phyloP scores from a whole-genome alignment of 2,329 filamentous ascomycete species.

The Cercospora zeae-maydis region DNA sequence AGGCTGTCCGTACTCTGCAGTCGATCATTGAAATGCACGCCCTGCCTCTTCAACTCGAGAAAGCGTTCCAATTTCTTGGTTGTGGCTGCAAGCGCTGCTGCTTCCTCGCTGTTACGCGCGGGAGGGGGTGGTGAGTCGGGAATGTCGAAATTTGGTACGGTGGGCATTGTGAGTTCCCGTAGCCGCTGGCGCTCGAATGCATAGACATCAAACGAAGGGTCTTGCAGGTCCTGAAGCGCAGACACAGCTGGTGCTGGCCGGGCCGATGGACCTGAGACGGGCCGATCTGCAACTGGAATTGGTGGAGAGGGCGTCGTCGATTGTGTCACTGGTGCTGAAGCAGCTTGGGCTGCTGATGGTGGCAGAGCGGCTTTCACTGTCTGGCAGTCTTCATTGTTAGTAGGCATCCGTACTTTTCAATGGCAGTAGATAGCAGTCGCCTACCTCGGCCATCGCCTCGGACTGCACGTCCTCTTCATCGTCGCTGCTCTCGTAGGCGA shows the following conservation, averaged over 20 bases:
- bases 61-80: slow-evolving; percentile 71
- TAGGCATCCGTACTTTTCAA: slow-evolving; percentile 44
- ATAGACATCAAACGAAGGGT: slow-evolving; percentile 58
- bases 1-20: slow-evolving; percentile 64
- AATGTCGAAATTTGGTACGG: slow-evolving; percentile 68
- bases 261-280: slow-evolving; percentile 16
- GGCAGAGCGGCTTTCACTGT: slow-evolving; percentile 19
- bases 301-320: neutral
- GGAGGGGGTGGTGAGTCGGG: slow-evolving; percentile 64
- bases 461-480: slow-evolving; percentile 39
- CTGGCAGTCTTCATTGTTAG: slow-evolving; percentile 39
- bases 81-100: slow-evolving; percentile 38
- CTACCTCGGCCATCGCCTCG: slow-evolving; percentile 40
- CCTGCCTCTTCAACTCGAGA: slow-evolving; percentile 70
- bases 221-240: slow-evolving; percentile 18
- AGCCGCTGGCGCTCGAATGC: slow-evolving; percentile 61
- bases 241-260: slow-evolving; percentile 6
- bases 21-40: slow-evolving; percentile 74
- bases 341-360: neutral
- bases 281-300: neutral
- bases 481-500: slow-evolving; percentile 48
- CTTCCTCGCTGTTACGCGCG: slow-evolving; percentile 34
- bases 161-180: slow-evolving; percentile 70
- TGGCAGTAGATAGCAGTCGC: slow-evolving; percentile 28
- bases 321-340: neutral